phyloP scores from a whole-genome alignment of 1,139 yeast species.

The Geotrichum reessii region DNA sequence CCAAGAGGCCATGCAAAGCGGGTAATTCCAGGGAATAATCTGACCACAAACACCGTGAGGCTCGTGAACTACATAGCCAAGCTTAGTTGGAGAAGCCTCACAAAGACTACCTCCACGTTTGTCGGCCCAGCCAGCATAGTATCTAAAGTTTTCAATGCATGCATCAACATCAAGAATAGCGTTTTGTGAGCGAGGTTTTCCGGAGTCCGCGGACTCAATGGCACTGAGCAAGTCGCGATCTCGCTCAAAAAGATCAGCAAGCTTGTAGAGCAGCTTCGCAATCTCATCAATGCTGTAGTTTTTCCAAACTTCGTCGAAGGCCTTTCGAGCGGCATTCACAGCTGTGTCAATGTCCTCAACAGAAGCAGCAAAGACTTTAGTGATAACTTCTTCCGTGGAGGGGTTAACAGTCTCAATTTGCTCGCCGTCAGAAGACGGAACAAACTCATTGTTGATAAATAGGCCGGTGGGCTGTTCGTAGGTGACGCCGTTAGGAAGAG shows the following conservation, averaged over 20 bases:
- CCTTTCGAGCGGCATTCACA: conserved; percentile 52
- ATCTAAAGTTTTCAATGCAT: conserved; percentile 45
- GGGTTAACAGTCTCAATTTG: conserved; percentile 40
- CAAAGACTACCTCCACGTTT: conserved; percentile 66
- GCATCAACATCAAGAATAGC: conserved; percentile 54
- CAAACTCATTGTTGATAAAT: conserved; percentile 77
- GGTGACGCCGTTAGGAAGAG: conserved; percentile 52
- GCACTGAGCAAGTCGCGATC: conserved; percentile 47
- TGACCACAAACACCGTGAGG: conserved; percentile 87
- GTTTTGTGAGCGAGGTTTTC: conserved; percentile 46
- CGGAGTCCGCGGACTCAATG: conserved; percentile 57
- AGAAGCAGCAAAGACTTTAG: conserved; percentile 50
- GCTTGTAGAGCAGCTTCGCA: conserved; percentile 42
- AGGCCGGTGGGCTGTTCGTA: conserved; percentile 71
- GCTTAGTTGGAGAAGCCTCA: conserved; percentile 53
- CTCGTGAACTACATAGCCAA: conserved; percentile 60
- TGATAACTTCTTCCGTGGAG: conserved; percentile 48
- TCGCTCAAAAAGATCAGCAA: conserved; percentile 50
- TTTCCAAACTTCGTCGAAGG: conserved; percentile 47
- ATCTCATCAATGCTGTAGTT: conserved; percentile 44
- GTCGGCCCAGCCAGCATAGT: conserved; percentile 84
- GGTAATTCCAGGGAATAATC: conserved; percentile 90
- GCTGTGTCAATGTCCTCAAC: conserved; percentile 54
- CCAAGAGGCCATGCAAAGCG: conserved; percentile 76
- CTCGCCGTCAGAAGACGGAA: conserved; percentile 55